Conservation (phyloP, 2,329 filamentous ascomycete species). For the Apiospora aurea region DNA sequence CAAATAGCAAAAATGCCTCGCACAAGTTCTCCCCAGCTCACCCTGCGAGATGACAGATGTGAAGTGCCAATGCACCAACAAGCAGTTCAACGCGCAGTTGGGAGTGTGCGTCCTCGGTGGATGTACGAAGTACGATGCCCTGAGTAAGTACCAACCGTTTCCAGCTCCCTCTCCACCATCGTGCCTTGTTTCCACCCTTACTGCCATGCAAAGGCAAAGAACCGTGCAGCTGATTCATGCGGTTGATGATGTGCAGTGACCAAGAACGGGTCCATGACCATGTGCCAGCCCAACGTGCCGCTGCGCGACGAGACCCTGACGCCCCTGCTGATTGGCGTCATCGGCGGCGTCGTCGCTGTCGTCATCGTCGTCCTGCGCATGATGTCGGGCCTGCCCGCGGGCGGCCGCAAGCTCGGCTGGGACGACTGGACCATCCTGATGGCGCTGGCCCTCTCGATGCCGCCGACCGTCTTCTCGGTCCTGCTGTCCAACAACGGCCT, state of each 20-base stretch:
- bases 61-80: constrained; percentile 16
- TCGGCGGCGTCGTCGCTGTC: constrained; percentile 29
- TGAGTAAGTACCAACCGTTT: constrained; percentile 24
- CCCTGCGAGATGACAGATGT: constrained; percentile 1
- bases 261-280: constrained; percentile 29
- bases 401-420: constrained; percentile 28
- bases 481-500: constrained; percentile 30
- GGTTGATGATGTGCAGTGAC: constrained; percentile 5
- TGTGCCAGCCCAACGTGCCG: constrained; percentile 26
- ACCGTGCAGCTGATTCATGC: background rate
- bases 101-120: background rate
- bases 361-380: constrained; percentile 28
- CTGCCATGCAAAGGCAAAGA: background rate
- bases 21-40: background rate
- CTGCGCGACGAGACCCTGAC: constrained; percentile 27
- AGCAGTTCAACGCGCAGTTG: constrained; percentile 1
- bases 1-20: background rate
- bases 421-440: constrained; percentile 31
- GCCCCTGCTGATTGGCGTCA: constrained; percentile 30
- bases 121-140: constrained; percentile 29
- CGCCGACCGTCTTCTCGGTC: constrained; percentile 30
- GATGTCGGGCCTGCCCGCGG: constrained; percentile 24
- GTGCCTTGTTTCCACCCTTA: background rate
- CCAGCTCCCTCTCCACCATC: background rate
- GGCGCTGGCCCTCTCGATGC: constrained; percentile 27